phyloP scores from a whole-genome alignment of 2,329 filamentous ascomycete species.

The Colletotrichum abscissum region DNA sequence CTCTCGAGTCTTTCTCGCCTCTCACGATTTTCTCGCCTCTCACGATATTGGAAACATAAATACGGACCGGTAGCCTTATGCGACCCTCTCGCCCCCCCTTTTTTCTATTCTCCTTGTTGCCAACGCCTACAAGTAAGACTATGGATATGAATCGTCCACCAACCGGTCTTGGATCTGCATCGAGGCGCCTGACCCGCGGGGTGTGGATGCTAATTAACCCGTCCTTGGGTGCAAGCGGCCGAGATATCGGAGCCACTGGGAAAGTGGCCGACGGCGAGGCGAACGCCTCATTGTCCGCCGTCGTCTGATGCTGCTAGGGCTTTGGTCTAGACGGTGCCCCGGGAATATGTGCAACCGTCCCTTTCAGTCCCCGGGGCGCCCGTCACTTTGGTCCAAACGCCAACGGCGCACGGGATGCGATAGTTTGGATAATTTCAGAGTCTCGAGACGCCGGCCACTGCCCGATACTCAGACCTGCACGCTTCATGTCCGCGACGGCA shows the following conservation, averaged over 20 bases:
- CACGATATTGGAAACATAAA: not conserved
- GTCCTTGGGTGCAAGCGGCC: slow-evolving; percentile 20
- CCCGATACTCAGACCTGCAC: slow-evolving; percentile 31
- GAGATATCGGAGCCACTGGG: slow-evolving; percentile 24
- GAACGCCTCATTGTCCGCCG: slow-evolving; percentile 14
- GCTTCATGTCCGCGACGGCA: slow-evolving; percentile 20
- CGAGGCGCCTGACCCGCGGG: not conserved
- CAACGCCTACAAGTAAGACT: slow-evolving; percentile 9
- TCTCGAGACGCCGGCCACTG: slow-evolving; percentile 23
- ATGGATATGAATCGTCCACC: slow-evolving; percentile 7
- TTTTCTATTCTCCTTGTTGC: not conserved
- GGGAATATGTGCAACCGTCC: slow-evolving; percentile 7
- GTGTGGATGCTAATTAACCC: slow-evolving; percentile 25
- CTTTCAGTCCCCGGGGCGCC: slow-evolving; percentile 9
- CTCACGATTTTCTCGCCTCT: not conserved
- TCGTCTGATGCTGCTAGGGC: slow-evolving; percentile 19
- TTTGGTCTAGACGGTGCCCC: slow-evolving; percentile 7
- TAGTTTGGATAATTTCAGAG: slow-evolving; percentile 12
- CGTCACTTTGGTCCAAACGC: slow-evolving; percentile 29
- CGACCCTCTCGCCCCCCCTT: not conserved
- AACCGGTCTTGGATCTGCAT: slow-evolving; percentile 17
- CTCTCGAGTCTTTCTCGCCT: not conserved
- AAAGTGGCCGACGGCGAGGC: slow-evolving; percentile 20
- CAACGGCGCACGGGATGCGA: slow-evolving; percentile 30
- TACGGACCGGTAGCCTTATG: not conserved